Evolutionary conservation across 345 rosid species (phyloP), one percentile per base, ranked within the genome.

Genomic region (Durio zibethinus): DNA sequence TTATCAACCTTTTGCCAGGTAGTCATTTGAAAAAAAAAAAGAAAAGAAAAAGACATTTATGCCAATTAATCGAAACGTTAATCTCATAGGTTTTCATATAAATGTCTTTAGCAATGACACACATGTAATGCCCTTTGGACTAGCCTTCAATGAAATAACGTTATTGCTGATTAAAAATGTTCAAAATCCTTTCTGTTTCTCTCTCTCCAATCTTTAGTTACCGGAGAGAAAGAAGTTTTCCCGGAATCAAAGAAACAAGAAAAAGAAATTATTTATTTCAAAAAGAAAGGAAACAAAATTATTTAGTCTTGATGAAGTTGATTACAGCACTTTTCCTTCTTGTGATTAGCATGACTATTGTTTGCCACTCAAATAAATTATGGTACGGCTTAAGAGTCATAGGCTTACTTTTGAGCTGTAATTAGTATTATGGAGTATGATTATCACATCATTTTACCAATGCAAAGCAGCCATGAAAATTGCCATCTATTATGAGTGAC

Each of bases 391-490:
- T 45, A 45, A 48, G 54, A 3, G 54, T 16, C n/a, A 53, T 74
- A 23, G 63, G 40, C 20, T 60, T 67, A 60, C 60, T 54, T 80
- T 72, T 77, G 31, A 63, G 33, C 35, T 52, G 67, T 73, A 65
- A 66, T 77, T 77, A 25, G 47, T 52, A 47, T 27, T 38, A 42
- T 63, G 69, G 15, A 9, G 10, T 45, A 73, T 77, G 71, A 83
- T 77, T 79, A 74, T 79, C 79, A 80, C 77, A 77, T 83, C 70
- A 83, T 76, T 63, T 74, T 42, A 61, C n/a, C 73, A 54, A 56
- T 62, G 52, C 53, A 62, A 54, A 74, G 71, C 81, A 64, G 72
- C 72, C 74, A 20, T 53, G 57, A 53, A 12, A 53, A 53, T 3
- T 53, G 10, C 57, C 57, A 35, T 79, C 52, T 40, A 56, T 59